These are phyloP conservation scores for Tubosaeta brunneosetosa DNA, from an alignment of 768 basidiomycete genomes.

Conservation along the genomic window DNA sequence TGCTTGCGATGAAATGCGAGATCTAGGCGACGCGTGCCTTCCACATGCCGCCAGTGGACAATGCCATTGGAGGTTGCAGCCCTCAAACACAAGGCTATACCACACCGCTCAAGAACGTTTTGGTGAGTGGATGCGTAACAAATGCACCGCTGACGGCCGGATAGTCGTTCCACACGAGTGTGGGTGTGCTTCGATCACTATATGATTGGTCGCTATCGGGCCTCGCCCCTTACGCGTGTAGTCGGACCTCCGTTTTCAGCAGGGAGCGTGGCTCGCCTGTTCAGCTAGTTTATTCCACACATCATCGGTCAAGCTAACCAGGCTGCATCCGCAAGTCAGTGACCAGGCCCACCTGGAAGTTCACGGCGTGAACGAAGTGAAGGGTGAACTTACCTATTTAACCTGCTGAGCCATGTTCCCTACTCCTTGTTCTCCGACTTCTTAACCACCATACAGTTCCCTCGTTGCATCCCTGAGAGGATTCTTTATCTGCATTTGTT, in stretches of 20 bases:
- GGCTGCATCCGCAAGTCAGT: constrained; percentile 31
- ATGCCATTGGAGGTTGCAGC: not conserved
- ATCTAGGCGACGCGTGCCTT: constrained; percentile 18
- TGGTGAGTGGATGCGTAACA: constrained; percentile 16
- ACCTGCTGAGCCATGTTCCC: constrained; percentile 30
- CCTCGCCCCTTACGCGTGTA: constrained; percentile 28
- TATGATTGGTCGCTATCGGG: constrained; percentile 15
- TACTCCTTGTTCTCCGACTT: constrained; percentile 37
- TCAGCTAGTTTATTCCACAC: constrained; percentile 17
- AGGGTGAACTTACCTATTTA: constrained; percentile 37
- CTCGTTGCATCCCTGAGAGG: constrained; percentile 27
- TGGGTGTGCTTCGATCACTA: constrained; percentile 8
- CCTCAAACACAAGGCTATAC: constrained; percentile 8
- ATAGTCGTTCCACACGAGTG: constrained; percentile 5
- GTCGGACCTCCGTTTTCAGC: constrained; percentile 20
- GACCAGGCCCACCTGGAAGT: constrained; percentile 23
- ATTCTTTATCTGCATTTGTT: constrained; percentile 25
- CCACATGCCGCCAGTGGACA: constrained; percentile 22
- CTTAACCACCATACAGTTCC: constrained; percentile 31
- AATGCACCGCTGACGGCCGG: constrained; percentile 6
- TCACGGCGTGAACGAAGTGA: constrained; percentile 43
- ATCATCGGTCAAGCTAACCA: constrained; percentile 24
- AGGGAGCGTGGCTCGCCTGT: constrained; percentile 26
- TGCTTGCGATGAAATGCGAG: constrained; percentile 21
- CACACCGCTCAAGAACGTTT: constrained; percentile 9